Conservation (phyloP, 106 monocot species). For the Hemerocallis citrina region DNA sequence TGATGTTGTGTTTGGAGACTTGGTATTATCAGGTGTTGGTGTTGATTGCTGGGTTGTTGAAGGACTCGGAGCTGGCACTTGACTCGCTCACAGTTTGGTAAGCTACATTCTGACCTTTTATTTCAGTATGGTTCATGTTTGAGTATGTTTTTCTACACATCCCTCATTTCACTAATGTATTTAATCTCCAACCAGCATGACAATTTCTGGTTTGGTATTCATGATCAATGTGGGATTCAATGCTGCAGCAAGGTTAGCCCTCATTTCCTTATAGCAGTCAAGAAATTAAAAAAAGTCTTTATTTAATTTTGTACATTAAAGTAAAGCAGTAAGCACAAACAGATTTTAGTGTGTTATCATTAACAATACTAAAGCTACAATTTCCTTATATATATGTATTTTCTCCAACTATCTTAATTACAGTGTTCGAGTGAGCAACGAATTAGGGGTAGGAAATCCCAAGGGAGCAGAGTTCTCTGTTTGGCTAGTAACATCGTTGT, state of each 20-base stretch:
- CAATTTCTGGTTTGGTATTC: constrained; percentile 84
- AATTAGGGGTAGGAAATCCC: constrained; percentile 78
- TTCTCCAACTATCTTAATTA: no score
- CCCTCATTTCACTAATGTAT: no score
- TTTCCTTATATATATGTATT: no score
- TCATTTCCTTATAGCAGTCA: neutral
- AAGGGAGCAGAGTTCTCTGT: constrained; percentile 77
- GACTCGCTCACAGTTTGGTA: constrained; percentile 53
- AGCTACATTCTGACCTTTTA: neutral
- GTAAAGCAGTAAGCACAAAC: no score
- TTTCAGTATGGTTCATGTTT: neutral
- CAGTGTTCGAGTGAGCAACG: constrained; percentile 93
- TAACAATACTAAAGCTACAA: no score
- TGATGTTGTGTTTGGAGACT: constrained; percentile 62
- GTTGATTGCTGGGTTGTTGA: constrained; percentile 50
- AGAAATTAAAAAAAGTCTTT: no score
- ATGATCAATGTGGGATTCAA: constrained; percentile 96
- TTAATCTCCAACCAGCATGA: no score
- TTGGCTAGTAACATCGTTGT: constrained; percentile 50
- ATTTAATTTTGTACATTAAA: no score
- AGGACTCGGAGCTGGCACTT: constrained; percentile 43
- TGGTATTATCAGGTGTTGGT: constrained; percentile 71
- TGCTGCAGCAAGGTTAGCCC: constrained; percentile 61
- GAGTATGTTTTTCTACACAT: no score
- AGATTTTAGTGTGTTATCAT: no score